A percentile compares a stretch with the other conserved stretches of the same genome.
Evolutionary conservation across 2,329 filamentous ascomycete genomes (phyloP).

Genomic region (Colletotrichum sojae): DNA sequence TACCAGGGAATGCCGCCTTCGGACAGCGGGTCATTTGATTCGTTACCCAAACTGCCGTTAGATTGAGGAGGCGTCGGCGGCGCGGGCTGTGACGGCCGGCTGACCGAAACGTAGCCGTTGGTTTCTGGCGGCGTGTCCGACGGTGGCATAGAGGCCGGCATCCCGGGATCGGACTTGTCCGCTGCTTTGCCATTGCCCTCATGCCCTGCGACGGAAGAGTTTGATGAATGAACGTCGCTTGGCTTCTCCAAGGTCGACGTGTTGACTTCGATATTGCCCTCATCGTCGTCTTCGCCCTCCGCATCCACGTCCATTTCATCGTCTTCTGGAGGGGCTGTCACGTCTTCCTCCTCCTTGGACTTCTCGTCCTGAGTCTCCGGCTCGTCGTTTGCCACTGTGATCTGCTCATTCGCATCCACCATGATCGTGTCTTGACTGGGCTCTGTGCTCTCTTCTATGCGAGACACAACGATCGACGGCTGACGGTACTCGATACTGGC

Average conservation of each 20-base stretch:
- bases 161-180: slow-evolving; percentile 45
- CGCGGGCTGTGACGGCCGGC: slow-evolving; percentile 52
- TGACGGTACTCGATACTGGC: slow-evolving; percentile 72
- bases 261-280: slow-evolving; percentile 62
- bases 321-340: slow-evolving; percentile 49
- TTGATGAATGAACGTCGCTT: slow-evolving; percentile 44
- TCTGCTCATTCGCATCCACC: slow-evolving; percentile 65
- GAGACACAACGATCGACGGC: slow-evolving; percentile 51
- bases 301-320: slow-evolving; percentile 56
- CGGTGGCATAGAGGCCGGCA: slow-evolving; percentile 48
- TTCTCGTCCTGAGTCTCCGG: slow-evolving; percentile 33
- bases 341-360: slow-evolving; percentile 46
- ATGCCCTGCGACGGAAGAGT: slow-evolving; percentile 48
- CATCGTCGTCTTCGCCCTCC: slow-evolving; percentile 53
- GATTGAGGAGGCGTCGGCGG: slow-evolving; percentile 79
- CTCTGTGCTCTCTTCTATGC: slow-evolving; percentile 56
- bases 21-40: slow-evolving; percentile 67
- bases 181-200: slow-evolving; percentile 43
- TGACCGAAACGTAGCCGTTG: slow-evolving; percentile 59
- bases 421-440: slow-evolving; percentile 64
- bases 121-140: slow-evolving; percentile 63
- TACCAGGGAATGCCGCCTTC: slow-evolving; percentile 92
- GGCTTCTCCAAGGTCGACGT: slow-evolving; percentile 55
- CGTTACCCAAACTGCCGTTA: slow-evolving; percentile 67
- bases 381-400: slow-evolving; percentile 57